Base-by-base conservation (phyloP, 2,329 filamentous ascomycete genomes). In the Penicillium sp. region DNA sequence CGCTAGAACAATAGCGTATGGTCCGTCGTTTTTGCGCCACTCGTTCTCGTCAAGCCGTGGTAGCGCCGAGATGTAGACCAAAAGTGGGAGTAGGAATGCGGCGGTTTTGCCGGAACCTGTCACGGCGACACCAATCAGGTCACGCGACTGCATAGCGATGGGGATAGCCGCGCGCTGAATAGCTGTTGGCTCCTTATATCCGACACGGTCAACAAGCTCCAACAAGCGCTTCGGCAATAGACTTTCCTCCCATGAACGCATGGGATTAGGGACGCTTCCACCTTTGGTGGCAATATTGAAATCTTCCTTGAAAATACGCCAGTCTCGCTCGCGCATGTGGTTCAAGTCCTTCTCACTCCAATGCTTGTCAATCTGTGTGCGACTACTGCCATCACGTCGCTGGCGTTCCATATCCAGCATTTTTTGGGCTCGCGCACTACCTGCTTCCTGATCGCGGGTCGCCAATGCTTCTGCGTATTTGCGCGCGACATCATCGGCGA, bases 261-360 rank as follows among this genome's bases (percentile, higher is more conserved):
- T 97, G 0, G 94, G 94, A 68, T 97, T 93, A 0, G 94, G 94
- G 55, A 97, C 91, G 27, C 84, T 83, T 43, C 93, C 93, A 57
- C 94, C 94, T 75, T 96, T 97, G 9, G 92, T 97, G 40, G 88
- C 83, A 72, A 99, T 99, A 67, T 94, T 95, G 78, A 96, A 97
- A 75, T 99, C 92, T 75, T 97, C 94, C 77, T 97, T 99, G 86
- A 99, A 97, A 67, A 99, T 97, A 71, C 94, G 90, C 94, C 94
- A 99, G 76, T 99, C 94, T 72, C 94, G 84, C 77, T 97, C 92
- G 61, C 91, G 90, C 94, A 99, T 99, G 68, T 96, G 90, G 15
- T 90, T 86, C 61, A 97, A 79, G 60, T 83, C 84, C 85, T 99
- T 99, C 72, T 97, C 91, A 54, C 90, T 92, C 94, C 94, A 99